Conservation (phyloP, 495 filamentous ascomycete species). For the Aspergillus nidulans region DNA sequence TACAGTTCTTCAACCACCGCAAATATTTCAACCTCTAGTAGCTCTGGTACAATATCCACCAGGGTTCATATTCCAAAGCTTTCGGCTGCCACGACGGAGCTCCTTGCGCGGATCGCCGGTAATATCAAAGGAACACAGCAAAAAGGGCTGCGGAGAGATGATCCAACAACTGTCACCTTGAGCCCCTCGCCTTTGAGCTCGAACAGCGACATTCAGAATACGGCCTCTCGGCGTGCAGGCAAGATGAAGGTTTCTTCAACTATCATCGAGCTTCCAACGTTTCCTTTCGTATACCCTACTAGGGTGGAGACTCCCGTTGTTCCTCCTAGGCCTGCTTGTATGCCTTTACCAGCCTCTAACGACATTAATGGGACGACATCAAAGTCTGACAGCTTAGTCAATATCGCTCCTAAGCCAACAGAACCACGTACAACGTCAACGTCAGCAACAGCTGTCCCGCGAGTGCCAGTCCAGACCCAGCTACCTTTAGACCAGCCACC, state of each 20-base stretch:
- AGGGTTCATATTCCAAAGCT: constrained; percentile 22
- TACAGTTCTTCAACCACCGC: constrained; percentile 1
- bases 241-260: constrained; percentile 24
- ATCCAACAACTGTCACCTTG: constrained; percentile 11
- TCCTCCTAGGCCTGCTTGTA: constrained; percentile 7
- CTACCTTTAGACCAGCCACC: not conserved
- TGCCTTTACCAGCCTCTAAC: not conserved
- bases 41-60: constrained; percentile 11
- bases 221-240: not conserved
- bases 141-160: constrained; percentile 9
- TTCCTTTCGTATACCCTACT: constrained; percentile 18
- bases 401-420: not conserved
- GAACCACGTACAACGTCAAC: not conserved
- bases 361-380: not conserved
- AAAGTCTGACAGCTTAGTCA: not conserved
- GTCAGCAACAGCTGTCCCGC: not conserved
- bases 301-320: constrained; percentile 10
- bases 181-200: not conserved
- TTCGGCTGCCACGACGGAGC: constrained; percentile 23
- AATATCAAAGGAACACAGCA: constrained; percentile 16
- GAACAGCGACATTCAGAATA: not conserved
- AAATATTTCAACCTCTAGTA: constrained; percentile 5
- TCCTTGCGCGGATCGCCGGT: constrained; percentile 21
- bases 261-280: constrained; percentile 22
- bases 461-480: not conserved